phyloP scores from a whole-genome alignment of 352 stramenopile species.

The Pythium phragmitis region DNA sequence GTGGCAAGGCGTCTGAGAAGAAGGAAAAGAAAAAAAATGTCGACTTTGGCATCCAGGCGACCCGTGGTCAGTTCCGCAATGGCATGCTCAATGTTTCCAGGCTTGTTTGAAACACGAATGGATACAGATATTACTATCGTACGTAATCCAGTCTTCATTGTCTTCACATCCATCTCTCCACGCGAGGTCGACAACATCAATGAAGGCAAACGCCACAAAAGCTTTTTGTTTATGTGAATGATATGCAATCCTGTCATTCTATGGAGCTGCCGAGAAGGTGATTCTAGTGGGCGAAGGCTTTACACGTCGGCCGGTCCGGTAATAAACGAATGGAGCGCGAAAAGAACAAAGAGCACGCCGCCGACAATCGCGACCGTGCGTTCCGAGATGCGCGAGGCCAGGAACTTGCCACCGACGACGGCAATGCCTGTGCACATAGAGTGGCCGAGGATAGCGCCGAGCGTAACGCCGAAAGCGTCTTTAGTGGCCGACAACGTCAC shows the following conservation, averaged over 20 bases:
- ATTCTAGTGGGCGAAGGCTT: background rate
- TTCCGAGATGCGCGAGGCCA: slow-evolving; percentile 97
- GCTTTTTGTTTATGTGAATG: background rate
- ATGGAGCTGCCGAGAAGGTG: background rate
- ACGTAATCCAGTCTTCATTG: too few species aligned
- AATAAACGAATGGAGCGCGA: slow-evolving; percentile 95
- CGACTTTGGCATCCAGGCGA: slow-evolving; percentile 75
- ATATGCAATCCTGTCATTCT: slow-evolving; percentile 2
- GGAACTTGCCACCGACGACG: slow-evolving; percentile 96
- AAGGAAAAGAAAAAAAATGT: slow-evolving; percentile 64
- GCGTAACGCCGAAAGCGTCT: slow-evolving; percentile 92
- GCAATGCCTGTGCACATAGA: slow-evolving; percentile 98
- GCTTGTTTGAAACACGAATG: slow-evolving; percentile 1
- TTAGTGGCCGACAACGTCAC: slow-evolving; percentile 97
- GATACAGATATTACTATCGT: background rate
- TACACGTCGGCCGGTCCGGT: slow-evolving; percentile 60
- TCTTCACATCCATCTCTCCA: too few species aligned
- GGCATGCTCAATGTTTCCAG: slow-evolving; percentile 69
- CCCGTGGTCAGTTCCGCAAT: slow-evolving; percentile 71
- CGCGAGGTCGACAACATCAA: too few species aligned
- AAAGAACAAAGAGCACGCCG: slow-evolving; percentile 96
- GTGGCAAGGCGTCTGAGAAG: slow-evolving; percentile 39
- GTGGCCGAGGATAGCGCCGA: slow-evolving; percentile 96
- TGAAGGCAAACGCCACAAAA: background rate
- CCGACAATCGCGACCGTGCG: slow-evolving; percentile 96